Conservation (phyloP, 345 rosid genomes). For the Citrus maxima region DNA sequence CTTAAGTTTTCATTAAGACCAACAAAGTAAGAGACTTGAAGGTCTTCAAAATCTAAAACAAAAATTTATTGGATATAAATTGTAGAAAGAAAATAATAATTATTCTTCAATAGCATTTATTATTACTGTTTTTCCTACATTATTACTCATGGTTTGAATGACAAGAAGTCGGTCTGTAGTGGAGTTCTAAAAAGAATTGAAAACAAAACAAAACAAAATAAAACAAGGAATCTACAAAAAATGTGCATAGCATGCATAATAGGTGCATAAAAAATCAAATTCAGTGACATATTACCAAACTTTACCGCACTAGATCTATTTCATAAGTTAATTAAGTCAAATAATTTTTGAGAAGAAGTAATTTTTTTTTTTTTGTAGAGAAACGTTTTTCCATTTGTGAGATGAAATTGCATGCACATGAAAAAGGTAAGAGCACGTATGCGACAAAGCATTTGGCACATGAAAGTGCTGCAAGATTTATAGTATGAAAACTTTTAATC, state of each 20-base stretch:
- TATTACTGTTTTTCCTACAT: neutral
- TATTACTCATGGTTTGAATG: neutral
- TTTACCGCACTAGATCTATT: neutral
- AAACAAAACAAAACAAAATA: neutral
- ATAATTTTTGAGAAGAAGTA: neutral
- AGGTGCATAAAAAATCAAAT: neutral
- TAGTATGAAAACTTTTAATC: slow-evolving; percentile 1
- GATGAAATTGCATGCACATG: slow-evolving; percentile 14
- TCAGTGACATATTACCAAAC: neutral
- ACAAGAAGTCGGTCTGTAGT: neutral
- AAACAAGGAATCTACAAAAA: neutral
- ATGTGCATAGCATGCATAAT: neutral
- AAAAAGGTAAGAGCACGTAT: neutral
- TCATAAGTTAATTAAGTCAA: neutral
- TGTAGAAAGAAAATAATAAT: too few species aligned
- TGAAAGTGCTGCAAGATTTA: slow-evolving; percentile 1
- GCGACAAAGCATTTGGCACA: neutral
- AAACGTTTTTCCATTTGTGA: neutral
- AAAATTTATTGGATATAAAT: neutral
- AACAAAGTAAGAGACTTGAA: neutral
- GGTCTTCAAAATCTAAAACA: neutral
- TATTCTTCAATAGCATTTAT: neutral
- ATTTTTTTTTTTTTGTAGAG: neutral
- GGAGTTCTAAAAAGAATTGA: neutral
- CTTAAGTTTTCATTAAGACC: neutral